Conservation (phyloP, 192 early-diverging fungal genomes). For the Entophlyctis luteolus region DNA sequence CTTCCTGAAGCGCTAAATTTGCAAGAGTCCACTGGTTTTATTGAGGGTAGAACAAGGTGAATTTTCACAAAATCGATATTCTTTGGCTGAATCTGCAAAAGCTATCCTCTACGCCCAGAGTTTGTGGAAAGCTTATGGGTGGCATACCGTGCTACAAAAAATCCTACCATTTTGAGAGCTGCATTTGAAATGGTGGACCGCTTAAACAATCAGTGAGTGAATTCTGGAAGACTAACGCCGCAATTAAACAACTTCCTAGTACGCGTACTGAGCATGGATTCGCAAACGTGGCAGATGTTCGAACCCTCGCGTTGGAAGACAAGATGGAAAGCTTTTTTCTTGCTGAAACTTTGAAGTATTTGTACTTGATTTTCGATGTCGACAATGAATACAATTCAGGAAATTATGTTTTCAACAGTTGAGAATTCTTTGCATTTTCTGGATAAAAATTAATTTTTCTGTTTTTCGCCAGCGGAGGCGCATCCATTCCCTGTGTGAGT, state of each 20-base stretch:
- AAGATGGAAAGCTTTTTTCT: conserved; percentile 35
- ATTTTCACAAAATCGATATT: conserved; percentile 44
- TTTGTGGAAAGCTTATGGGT: conserved; percentile 62
- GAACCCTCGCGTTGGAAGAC: conserved; percentile 18
- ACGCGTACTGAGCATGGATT: conserved; percentile 28
- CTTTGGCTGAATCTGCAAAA: too few species aligned
- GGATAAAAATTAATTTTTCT: background rate
- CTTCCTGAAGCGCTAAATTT: conserved; percentile 38
- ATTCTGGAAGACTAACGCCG: background rate
- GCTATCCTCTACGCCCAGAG: conserved; percentile 80
- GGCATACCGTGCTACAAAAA: conserved; percentile 28
- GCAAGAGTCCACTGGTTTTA: background rate
- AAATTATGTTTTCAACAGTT: conserved; percentile 28
- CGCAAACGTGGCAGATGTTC: conserved; percentile 29
- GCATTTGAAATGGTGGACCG: conserved; percentile 26
- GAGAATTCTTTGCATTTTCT: background rate
- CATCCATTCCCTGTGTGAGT: conserved; percentile 33
- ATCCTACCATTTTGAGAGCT: conserved; percentile 20
- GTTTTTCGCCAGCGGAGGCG: conserved; percentile 25
- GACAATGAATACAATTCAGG: conserved; percentile 21
- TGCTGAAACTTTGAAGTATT: conserved; percentile 31
- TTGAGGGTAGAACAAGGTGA: background rate
- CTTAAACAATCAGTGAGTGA: conserved; percentile 18
- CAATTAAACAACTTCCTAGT: background rate
- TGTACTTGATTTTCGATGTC: conserved; percentile 21